These are phyloP conservation scores for Aspergillus pseudoglaucus DNA, from an alignment of 2,329 filamentous ascomycete genomes.

Conservation along the genomic window DNA sequence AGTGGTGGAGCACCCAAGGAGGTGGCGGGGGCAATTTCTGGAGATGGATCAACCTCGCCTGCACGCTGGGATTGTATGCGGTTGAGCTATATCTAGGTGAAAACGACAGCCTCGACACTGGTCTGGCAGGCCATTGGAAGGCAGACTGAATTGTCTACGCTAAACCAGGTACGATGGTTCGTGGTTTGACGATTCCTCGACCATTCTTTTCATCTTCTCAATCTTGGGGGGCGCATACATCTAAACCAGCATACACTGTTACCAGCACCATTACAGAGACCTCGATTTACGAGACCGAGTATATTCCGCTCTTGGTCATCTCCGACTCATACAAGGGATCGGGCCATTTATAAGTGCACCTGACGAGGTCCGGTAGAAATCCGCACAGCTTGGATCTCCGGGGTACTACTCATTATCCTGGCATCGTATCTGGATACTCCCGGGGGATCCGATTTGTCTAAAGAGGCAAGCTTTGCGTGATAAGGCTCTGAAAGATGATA, in stretches of 20 bases:
- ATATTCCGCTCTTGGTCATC: background rate
- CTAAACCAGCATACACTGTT: background rate
- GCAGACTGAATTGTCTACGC: slow-evolving; percentile 61
- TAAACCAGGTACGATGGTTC: no score
- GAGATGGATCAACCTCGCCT: slow-evolving; percentile 87
- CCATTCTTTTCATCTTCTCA: background rate
- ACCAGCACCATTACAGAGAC: background rate
- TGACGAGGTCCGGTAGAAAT: background rate
- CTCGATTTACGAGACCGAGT: background rate
- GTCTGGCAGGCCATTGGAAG: slow-evolving; percentile 81
- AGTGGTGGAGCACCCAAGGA: slow-evolving; percentile 80
- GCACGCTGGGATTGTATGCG: slow-evolving; percentile 84
- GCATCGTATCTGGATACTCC: no score
- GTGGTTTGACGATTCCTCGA: background rate
- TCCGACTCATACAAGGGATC: background rate
- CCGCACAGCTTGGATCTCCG: background rate
- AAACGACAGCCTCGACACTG: slow-evolving; percentile 61
- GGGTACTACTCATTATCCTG: no score
- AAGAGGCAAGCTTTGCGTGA: no score
- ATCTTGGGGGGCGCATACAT: background rate
- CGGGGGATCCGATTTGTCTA: no score
- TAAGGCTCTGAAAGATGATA: no score
- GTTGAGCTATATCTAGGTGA: slow-evolving; percentile 83
- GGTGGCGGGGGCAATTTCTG: slow-evolving; percentile 80
- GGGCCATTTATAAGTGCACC: background rate